Base-by-base conservation (phyloP, 352 stramenopile species). In the Phytophthora sansomeana region DNA sequence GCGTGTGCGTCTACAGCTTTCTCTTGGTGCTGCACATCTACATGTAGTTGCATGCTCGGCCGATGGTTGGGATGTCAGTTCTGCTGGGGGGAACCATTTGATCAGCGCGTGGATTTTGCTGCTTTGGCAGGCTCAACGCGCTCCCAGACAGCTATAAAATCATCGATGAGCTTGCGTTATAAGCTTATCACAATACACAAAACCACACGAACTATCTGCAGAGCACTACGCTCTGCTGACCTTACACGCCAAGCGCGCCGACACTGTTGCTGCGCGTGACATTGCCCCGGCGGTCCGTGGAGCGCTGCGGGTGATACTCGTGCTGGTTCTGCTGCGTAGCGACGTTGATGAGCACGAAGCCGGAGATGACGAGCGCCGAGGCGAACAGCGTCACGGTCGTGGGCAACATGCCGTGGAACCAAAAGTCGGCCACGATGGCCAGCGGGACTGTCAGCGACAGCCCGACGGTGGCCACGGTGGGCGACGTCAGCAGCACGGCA, bases 381-480 rank as follows among this genome's bases (percentile, higher is more conserved):
- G 83, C 84, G 39, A 91, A 26, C n/a, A 86, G 36, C 30, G 84
- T 88, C n/a, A 92, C 57, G 29, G 64, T 64, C 8, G 69, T 78
- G 1, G 89, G 87, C 44, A 76, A 44, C 35, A 88, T 67, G 26
- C 67, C 54, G 54, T 90, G 74, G 48, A 91, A 78, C 43, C 89
- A 77, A 63, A 78, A 87, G 74, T 99, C 97, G 54, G 91, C 90
- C 19, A 92, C 36, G 68, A 98, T 98, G 8, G 96, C 97, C 58
- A 99, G 78, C 17, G 96, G 96, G 21, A 99, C 98, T 6, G 97
- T 99, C 30, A 99, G 85, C 29, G 92, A 97, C 41, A 99, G 87
- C 17, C 95, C 96, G 19, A 99, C 95, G 1, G 96, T 98, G 13
- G 96, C 96, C 24, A 98, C 92, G 5, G 97, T 99, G 21, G 97